A percentile compares a stretch with the other conserved stretches of the same genome.
These are phyloP conservation scores for Sporothrix globosa DNA, from an alignment of 2,329 filamentous ascomycete species.

Conservation along the genomic window DNA sequence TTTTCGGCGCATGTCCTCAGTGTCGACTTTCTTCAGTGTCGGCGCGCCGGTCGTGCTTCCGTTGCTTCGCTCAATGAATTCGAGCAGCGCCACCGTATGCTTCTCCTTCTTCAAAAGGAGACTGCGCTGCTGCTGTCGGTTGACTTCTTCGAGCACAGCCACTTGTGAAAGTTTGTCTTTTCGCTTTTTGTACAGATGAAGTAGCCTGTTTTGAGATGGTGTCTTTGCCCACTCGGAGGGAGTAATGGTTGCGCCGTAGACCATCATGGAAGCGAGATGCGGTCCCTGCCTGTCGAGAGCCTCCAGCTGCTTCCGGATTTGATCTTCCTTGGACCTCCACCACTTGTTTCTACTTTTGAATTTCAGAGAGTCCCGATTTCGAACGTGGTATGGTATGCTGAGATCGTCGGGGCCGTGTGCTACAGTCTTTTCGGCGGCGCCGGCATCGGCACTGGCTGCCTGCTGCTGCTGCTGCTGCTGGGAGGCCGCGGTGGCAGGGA, in stretches of 20 bases:
- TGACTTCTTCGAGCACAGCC: background rate
- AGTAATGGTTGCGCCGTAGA: background rate
- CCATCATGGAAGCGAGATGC: background rate
- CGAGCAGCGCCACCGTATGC: background rate
- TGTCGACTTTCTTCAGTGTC: background rate
- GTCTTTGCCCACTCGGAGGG: background rate
- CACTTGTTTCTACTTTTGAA: background rate
- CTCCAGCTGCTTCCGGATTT: background rate
- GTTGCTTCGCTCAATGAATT: background rate
- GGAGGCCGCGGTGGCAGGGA: background rate
- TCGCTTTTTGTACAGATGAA: background rate
- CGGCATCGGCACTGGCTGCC: no score
- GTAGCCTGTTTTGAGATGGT: background rate
- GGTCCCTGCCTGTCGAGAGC: constrained; percentile 1
- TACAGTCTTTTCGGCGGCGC: background rate
- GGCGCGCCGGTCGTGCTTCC: background rate
- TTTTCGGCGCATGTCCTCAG: background rate
- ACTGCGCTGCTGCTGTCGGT: background rate
- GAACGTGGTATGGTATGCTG: background rate
- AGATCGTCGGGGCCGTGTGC: background rate
- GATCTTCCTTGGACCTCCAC: background rate
- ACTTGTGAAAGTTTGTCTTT: background rate
- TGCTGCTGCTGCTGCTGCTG: background rate
- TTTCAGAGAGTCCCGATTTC: background rate
- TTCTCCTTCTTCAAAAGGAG: constrained; percentile 1